phyloP scores from a whole-genome alignment of 129 eudicot genomes.

The Glebionis coronaria region DNA sequence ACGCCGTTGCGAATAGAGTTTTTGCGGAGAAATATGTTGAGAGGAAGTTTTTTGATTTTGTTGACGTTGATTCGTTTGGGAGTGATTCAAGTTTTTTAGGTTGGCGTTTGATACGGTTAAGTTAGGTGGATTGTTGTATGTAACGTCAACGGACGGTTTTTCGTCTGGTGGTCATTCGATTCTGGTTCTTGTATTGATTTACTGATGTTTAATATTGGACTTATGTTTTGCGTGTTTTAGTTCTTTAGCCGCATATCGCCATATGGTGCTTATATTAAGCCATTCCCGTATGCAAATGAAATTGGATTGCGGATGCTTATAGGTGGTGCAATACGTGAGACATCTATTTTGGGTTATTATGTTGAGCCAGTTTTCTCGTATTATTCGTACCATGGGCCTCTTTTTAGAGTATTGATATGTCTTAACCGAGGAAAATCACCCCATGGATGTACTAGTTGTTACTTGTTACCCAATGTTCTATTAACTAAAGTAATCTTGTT shows the following conservation, averaged over 20 bases:
- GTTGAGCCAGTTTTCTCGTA: constrained; percentile 86
- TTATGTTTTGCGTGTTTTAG: constrained; percentile 33
- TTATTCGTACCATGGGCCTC: constrained; percentile 97
- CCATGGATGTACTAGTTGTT: constrained; percentile 48
- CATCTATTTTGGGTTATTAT: constrained; percentile 76
- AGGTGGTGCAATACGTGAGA: constrained; percentile 89
- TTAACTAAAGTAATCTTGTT: constrained; percentile 5
- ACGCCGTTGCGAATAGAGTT: constrained; percentile 64
- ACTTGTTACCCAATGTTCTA: background rate
- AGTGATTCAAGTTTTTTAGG: constrained; percentile 84
- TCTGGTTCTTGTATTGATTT: no score
- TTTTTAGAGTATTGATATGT: constrained; percentile 77
- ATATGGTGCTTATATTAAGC: constrained; percentile 81
- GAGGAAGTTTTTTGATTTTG: constrained; percentile 75
- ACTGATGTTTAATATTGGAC: background rate
- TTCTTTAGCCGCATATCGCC: constrained; percentile 87
- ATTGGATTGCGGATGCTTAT: constrained; percentile 91
- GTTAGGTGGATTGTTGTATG: constrained; percentile 77
- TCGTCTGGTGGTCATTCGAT: constrained; percentile 90
- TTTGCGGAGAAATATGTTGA: constrained; percentile 69
- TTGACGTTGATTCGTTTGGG: constrained; percentile 92
- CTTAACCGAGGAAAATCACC: constrained; percentile 72
- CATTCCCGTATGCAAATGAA: constrained; percentile 85
- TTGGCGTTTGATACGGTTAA: constrained; percentile 62
- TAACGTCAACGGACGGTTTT: constrained; percentile 87